Evolutionary conservation across 2,329 filamentous ascomycete genomes (phyloP), one percentile per base, ranked within the genome.

Genomic region (Xylariaceae sp.): DNA sequence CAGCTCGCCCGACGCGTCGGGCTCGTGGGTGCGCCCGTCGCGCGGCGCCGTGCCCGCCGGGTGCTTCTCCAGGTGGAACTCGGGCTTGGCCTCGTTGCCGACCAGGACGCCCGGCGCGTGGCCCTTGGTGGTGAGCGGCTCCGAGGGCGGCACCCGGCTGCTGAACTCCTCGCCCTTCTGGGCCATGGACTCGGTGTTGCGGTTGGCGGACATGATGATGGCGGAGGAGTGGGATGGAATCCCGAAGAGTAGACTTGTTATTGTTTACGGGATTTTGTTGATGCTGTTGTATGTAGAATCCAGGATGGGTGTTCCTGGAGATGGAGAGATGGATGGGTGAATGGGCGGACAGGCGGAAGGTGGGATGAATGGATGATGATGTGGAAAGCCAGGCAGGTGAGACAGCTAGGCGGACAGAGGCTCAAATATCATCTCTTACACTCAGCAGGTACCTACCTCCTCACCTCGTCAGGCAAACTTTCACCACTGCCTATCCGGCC

Each of bases 31-130:
- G 34, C 54, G 31, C n/a, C n/a, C n/a, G 32, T 63, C 52, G 11
- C 39, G 39, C 3, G 82, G 82, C 0, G 82, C 81, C 3, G 74
- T 72, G 38, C 82, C 82, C 0, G 79, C 59, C 0, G 77, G 68
- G 22, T 77, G 59, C 1, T 67, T 69, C 53, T 86, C 45, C 16
- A 74, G 70, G 47, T 70, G 63, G 63, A 83, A 87, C 50, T 83
- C 80, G 14, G 75, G 75, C 10, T 58, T 51, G 16, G 61, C 60
- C 33, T 80, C 77, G 44, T 76, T 73, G 48, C 72, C 72, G 37
- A 75, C 68, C 40, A 74, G 68, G 45, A 68, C 63, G 33, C 80
- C 80, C 3, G 72, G 69, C 51, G 76, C 66, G 57, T 86, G 80
- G 14, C 75, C 74, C 31, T 65, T 61, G 19, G 58, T 70, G 18